Evolutionary conservation across 1,139 yeast species (phyloP), one percentile per base, ranked within the genome.

Genomic region (Pichia sp.): DNA sequence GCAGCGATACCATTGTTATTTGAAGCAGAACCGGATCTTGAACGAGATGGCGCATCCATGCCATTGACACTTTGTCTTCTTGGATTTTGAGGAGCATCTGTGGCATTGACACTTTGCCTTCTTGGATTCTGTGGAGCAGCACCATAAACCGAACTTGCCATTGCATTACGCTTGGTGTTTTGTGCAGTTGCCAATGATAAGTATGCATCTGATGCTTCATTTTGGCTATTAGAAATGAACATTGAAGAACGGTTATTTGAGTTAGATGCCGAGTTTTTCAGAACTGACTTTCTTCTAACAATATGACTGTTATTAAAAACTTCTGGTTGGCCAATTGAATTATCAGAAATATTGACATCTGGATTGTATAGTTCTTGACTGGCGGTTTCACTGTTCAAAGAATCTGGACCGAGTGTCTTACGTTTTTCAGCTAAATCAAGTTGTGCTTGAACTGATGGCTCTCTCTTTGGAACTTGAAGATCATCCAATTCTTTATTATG

Each of bases 171-270:
- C 51, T 90, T 72, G 0, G 94, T 85, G 62, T 85, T 85, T 60
- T 85, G 90, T 1, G 91, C 90, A 0, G 94, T 85, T 1, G 90
- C 76, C 46, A 83, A 66, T 0, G 88, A 81, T 42, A 83, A 63
- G 56, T 84, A 83, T 0, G 85, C 90, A 53, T 76, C 77, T 3
- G 60, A 54, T 7, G 63, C 59, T 46, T 54, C 58, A 14, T 33
- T 40, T 32, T 39, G 39, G 32, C 17, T 35, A 19, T 30, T 21
- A 2, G 49, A 17, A 5, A 30, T 8, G 19, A 33, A 46, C 17
- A 38, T 3, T 2, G 50, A 39, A 3, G 37, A 20, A 2, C 44
- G 42, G 19, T 28, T 45, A 2, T 18, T 33, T 14, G 75, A 64
- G 6, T n/a, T n/a, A n/a, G n/a, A n/a, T n/a, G 42, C 17, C 14